Conservation (phyloP, 2,329 filamentous ascomycete genomes). For the Fusarium sp. region DNA sequence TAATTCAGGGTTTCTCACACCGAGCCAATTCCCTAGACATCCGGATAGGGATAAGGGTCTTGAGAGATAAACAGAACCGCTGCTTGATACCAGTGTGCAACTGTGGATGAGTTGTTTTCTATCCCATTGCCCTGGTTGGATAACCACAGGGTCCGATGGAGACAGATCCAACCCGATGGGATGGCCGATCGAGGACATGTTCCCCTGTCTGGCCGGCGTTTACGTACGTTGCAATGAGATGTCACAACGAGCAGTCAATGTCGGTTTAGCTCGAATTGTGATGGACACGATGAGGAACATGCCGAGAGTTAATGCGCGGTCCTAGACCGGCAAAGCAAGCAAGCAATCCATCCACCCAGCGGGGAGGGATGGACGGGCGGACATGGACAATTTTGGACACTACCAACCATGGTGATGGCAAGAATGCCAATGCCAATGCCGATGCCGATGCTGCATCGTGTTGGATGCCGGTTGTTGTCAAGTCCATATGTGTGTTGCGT, state of each 20-base stretch:
- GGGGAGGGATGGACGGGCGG: background rate
- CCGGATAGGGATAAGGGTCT: slow-evolving; percentile 34
- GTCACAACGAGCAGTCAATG: slow-evolving; percentile 7
- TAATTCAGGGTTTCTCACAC: slow-evolving; percentile 25
- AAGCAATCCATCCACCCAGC: background rate
- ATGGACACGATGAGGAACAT: slow-evolving; percentile 6
- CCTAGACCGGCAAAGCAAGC: slow-evolving; percentile 10
- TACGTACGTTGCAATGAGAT: slow-evolving; percentile 9
- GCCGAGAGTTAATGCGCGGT: background rate
- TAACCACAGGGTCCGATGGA: slow-evolving; percentile 12
- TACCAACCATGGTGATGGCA: background rate
- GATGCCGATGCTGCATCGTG: slow-evolving; percentile 7
- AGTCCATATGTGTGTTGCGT: background rate
- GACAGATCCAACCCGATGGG: slow-evolving; percentile 33
- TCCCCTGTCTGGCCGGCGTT: slow-evolving; percentile 20
- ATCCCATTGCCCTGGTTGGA: slow-evolving; percentile 40
- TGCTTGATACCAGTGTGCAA: slow-evolving; percentile 28
- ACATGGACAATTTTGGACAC: background rate
- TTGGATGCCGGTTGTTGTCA: slow-evolving; percentile 8
- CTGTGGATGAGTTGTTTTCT: slow-evolving; percentile 36
- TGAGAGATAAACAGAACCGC: slow-evolving; percentile 36
- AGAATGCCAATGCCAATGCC: slow-evolving; percentile 17
- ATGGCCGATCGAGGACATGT: slow-evolving; percentile 27
- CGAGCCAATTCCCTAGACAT: slow-evolving; percentile 16
- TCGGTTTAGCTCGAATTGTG: slow-evolving; percentile 20